Percentiles rank a stretch among this genome's conserved stretches.
Conservation (phyloP, 176 grass and related monocot genomes). For the Echinochloa phyllopogon region DNA sequence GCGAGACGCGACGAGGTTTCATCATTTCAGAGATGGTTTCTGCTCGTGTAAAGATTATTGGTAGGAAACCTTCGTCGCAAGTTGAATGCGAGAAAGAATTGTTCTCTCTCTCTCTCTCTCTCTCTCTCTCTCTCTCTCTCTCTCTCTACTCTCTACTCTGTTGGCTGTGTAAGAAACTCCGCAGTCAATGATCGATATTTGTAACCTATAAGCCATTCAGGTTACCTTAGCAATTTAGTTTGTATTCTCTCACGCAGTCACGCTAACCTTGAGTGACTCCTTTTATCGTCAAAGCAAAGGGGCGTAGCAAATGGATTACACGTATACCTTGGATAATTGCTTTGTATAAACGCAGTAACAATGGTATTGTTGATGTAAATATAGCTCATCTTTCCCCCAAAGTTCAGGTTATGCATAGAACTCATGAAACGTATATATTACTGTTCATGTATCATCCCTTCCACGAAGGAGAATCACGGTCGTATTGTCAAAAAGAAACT, state of each 20-base stretch:
- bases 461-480: background rate
- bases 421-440: background rate
- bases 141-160: too few species aligned
- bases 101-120: background rate
- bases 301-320: background rate
- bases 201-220: background rate
- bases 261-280: background rate
- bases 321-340: background rate
- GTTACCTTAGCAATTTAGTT: background rate
- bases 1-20: conserved; percentile 73
- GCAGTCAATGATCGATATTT: background rate
- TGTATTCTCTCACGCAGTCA: background rate
- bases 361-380: background rate
- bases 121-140: too few species aligned
- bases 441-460: background rate
- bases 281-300: background rate
- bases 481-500: background rate
- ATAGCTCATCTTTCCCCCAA: background rate
- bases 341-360: conserved; percentile 21
- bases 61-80: conserved; percentile 41
- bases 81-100: background rate
- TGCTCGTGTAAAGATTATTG: conserved; percentile 84
- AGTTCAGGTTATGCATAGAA: background rate
- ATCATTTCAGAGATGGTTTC: conserved; percentile 74
- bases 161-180: background rate